Evolutionary conservation across 75 land plant species (phyloP), one percentile per base, ranked within the genome.

Genomic region (Pinus albicaulis): DNA sequence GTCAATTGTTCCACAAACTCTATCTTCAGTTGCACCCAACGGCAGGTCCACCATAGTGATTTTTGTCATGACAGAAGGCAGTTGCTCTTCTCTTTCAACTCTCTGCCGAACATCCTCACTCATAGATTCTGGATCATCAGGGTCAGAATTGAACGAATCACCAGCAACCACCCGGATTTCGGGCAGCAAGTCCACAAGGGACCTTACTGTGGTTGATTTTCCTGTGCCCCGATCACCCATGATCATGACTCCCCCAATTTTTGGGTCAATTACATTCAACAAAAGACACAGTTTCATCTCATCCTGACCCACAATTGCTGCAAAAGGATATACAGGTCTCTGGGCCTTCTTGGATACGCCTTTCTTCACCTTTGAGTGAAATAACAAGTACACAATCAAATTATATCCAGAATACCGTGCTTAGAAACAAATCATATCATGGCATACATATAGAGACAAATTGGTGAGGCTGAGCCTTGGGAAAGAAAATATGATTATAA

Each of bases 161-260:
- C 95, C 98, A 52, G 83, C 59, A 71, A 95, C 98, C 15, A 98
- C 96, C 17, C 31, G 83, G 56, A 98, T 98, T 79, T 98, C 98
- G 24, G 99, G 99, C 38, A 98, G 91, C 71, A 98, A 79, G 84
- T 98, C 99, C 20, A 98, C 95, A 22, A 98, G 82, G 3, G 99
- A 93, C 74, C 99, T 88, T 28, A 95, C 98, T 1, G 98, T 95
- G 22, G 99, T 95, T 76, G 99, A 98, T 76, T 98, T 98, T 3
- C 99, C 99, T 2, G 99, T 98, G 24, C 99, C 99, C 11, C 99
- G 83, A 77, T 98, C 99, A 71, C 99, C 99, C 99, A 98, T 98
- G 75, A 98, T 98, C 99, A 98, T 98, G 58, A 98, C 99, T 52
- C 99, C 99, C 11, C 99, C 99, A 59, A 98, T 98, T 85, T 98